These are phyloP conservation scores for Candida takata DNA, from an alignment of 805 yeast species.

Conservation along the genomic window DNA sequence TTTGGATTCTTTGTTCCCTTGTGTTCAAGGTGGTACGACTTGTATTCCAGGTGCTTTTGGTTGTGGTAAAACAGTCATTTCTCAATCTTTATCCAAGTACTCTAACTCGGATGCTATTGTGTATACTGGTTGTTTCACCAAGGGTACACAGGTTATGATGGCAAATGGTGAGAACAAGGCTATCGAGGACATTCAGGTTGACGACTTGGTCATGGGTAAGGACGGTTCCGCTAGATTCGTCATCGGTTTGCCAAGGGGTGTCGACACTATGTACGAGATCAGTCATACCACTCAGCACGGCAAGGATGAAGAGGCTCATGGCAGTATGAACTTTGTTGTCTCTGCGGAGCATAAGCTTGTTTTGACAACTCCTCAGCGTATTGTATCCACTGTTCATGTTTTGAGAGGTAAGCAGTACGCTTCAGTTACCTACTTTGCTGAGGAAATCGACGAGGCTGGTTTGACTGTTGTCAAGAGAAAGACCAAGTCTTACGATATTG, in stretches of 20 bases:
- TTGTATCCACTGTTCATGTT: neutral
- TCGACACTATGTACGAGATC: conserved; percentile 35
- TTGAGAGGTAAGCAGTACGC: neutral
- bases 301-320: neutral
- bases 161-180: conserved; percentile 32
- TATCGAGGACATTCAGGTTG: conserved; percentile 31
- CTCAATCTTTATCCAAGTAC: conserved; percentile 94
- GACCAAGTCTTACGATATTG: conserved; percentile 20
- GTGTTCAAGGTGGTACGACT: conserved; percentile 99
- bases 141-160: conserved; percentile 37
- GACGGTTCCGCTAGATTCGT: conserved; percentile 37
- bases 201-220: conserved; percentile 36
- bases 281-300: conserved; percentile 25
- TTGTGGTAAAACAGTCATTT: conserved; percentile 97
- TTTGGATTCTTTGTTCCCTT: conserved; percentile 93
- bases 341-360: conserved; percentile 35
- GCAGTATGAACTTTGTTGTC: conserved; percentile 25
- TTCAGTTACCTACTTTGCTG: neutral
- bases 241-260: conserved; percentile 35
- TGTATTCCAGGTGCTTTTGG: conserved; percentile 99
- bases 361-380: conserved; percentile 15
- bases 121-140: conserved; percentile 67
- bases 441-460: neutral
- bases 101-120: conserved; percentile 96
- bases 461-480: neutral